Base-by-base conservation (phyloP, 1,284 basidiomycete species). In the Puccinia brachypodii region DNA sequence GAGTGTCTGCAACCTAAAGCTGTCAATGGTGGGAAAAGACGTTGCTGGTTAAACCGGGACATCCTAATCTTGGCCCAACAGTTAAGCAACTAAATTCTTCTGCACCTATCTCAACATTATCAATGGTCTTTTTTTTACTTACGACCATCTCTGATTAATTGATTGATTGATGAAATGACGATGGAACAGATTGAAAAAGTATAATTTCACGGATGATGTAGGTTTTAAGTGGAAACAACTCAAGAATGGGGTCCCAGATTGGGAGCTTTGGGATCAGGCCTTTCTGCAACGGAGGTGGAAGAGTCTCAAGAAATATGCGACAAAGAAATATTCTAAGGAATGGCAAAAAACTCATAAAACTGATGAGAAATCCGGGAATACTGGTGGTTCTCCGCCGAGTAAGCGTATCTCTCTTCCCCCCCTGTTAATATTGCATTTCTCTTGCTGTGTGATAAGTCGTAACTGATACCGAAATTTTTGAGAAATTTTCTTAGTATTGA, bases 201-300 rank as follows among this genome's bases (percentile, higher is more conserved):
- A 93, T 72, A 89, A 91, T 81, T 91, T 93, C 53, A 88, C 89
- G 74, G 91, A 94, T 84, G 92, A 94, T 84, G 92, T 90, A n/a
- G 92, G 93, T 84, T 92, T 94, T 76, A 91, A 93, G 84, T 94
- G 93, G 92, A 93, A 92, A 85, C 69, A 72, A 38, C 1, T 72
- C 14, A 89, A 88, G 22, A 88, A 93, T 31, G 87, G 89, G 1
- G 92, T 94, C 85, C 85, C 90, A 33, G 89, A 91, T 81, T 93
- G 92, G 92, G 92, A 93, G 84, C 85, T 92, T n/a, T 93, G 92
- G 92, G 93, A 92, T 85, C 89, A 92, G 0, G 92, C 93, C 84
- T 88, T 89, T 16, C 87, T 94, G 44, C 92, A 93, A 84, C 89
- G 92, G 56, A 90, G 92, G 71, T 94, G 92, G 92, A 85, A 90